Conservation (phyloP, 1,284 basidiomycete genomes). For the Hortiboletus rubellus region DNA sequence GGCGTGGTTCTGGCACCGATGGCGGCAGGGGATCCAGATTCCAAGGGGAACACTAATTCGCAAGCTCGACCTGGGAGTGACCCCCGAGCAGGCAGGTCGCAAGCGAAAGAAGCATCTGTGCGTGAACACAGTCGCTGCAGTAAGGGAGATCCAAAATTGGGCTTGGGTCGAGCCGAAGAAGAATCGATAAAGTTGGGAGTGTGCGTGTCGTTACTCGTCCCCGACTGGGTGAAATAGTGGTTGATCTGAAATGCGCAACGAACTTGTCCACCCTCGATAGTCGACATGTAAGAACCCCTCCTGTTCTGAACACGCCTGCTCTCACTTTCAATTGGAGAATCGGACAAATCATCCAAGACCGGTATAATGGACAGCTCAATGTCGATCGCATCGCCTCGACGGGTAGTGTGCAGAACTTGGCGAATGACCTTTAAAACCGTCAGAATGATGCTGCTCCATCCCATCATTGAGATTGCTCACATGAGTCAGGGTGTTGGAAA, state of each 20-base stretch:
- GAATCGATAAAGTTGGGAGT: constrained; percentile 32
- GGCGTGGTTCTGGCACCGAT: constrained; percentile 34
- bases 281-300: constrained; percentile 31
- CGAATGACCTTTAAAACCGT: constrained; percentile 66
- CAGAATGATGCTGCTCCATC: constrained; percentile 13
- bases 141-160: constrained; percentile 61
- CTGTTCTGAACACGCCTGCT: constrained; percentile 15
- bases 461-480: constrained; percentile 51
- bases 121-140: constrained; percentile 67
- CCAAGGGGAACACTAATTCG: constrained; percentile 55
- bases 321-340: constrained; percentile 28
- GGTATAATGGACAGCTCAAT: constrained; percentile 71
- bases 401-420: constrained; percentile 73
- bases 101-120: constrained; percentile 60
- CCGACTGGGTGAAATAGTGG: constrained; percentile 29
- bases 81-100: constrained; percentile 45
- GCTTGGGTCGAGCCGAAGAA: constrained; percentile 41
- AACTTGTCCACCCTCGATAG: constrained; percentile 35
- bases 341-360: constrained; percentile 22
- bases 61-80: constrained; percentile 51
- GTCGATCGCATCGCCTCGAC: constrained; percentile 81
- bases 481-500: constrained; percentile 79
- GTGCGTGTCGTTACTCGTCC: constrained; percentile 11
- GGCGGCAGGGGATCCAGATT: constrained; percentile 48
- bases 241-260: constrained; percentile 60